These are phyloP conservation scores for Pisolithus thermaeus DNA, from an alignment of 1,284 basidiomycete genomes.

Conservation along the genomic window DNA sequence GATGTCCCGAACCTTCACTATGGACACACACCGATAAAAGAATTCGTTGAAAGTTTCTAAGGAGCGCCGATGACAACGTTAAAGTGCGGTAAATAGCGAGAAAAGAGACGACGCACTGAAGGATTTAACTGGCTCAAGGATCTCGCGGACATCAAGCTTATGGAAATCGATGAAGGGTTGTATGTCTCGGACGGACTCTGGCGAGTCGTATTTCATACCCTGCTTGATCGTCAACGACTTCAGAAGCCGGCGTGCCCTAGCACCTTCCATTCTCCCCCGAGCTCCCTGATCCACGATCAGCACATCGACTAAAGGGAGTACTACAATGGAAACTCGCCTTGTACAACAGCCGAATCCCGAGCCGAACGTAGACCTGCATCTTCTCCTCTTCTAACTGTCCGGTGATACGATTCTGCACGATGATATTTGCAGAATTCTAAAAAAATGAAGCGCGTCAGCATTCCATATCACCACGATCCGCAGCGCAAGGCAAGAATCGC, in stretches of 20 bases:
- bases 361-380: conserved; percentile 92
- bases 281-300: conserved; percentile 51
- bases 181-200: conserved; percentile 82
- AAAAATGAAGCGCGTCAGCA: background rate
- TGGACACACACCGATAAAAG: conserved; percentile 61
- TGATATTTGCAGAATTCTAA: conserved; percentile 94
- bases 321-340: conserved; percentile 45
- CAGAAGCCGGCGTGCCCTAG: conserved; percentile 69
- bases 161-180: conserved; percentile 89
- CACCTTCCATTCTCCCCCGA: conserved; percentile 86
- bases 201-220: conserved; percentile 87
- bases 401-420: conserved; percentile 87
- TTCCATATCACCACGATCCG: conserved; percentile 1
- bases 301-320: background rate
- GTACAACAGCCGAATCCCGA: conserved; percentile 91
- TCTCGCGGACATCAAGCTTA: conserved; percentile 76
- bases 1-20: background rate
- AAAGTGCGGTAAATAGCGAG: conserved; percentile 3
- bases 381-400: conserved; percentile 97
- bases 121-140: conserved; percentile 74
- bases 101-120: conserved; percentile 56
- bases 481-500: conserved; percentile 27
- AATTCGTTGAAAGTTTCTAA: conserved; percentile 86
- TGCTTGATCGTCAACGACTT: conserved; percentile 93
- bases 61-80: background rate